These are phyloP conservation scores for Pneumocystis carinii DNA, from an alignment of 1,139 yeast genomes.

Conservation along the genomic window DNA sequence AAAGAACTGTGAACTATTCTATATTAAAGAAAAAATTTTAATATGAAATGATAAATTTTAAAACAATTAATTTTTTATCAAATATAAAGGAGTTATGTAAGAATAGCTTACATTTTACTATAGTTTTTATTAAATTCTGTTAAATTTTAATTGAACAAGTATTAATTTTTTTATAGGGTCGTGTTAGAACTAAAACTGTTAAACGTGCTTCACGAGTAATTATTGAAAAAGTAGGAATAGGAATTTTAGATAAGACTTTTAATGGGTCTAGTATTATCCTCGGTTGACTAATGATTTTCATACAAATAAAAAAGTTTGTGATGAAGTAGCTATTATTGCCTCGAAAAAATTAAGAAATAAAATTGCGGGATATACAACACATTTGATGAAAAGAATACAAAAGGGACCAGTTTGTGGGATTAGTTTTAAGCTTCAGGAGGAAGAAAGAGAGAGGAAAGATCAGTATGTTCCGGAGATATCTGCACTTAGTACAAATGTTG, in stretches of 20 bases:
- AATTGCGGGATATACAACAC: slow-evolving; percentile 99
- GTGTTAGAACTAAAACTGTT: slow-evolving; percentile 99
- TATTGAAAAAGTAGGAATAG: slow-evolving; percentile 53
- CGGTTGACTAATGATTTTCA: slow-evolving; percentile 98
- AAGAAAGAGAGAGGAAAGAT: slow-evolving; percentile 99
- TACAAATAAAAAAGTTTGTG: slow-evolving; percentile 99
- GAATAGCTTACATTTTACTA: background rate
- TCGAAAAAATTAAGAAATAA: slow-evolving; percentile 99
- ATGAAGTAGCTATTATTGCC: slow-evolving; percentile 97
- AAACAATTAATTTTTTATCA: no score
- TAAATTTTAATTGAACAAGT: background rate
- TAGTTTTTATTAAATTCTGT: background rate
- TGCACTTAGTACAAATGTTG: slow-evolving; percentile 95
- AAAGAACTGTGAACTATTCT: no score
- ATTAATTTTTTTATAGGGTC: slow-evolving; percentile 41
- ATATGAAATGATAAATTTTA: no score
- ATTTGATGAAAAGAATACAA: slow-evolving; percentile 99
- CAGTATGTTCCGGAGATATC: slow-evolving; percentile 99
- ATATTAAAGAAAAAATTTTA: no score
- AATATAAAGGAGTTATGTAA: no score
- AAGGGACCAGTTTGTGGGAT: slow-evolving; percentile 99
- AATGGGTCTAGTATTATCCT: slow-evolving; percentile 60
- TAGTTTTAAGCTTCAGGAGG: slow-evolving; percentile 99
- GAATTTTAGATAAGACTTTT: background rate
- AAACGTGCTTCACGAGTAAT: slow-evolving; percentile 99